Evolutionary conservation across 2,329 filamentous ascomycete species (phyloP).

Genomic region (Trichoderma sp.): DNA sequence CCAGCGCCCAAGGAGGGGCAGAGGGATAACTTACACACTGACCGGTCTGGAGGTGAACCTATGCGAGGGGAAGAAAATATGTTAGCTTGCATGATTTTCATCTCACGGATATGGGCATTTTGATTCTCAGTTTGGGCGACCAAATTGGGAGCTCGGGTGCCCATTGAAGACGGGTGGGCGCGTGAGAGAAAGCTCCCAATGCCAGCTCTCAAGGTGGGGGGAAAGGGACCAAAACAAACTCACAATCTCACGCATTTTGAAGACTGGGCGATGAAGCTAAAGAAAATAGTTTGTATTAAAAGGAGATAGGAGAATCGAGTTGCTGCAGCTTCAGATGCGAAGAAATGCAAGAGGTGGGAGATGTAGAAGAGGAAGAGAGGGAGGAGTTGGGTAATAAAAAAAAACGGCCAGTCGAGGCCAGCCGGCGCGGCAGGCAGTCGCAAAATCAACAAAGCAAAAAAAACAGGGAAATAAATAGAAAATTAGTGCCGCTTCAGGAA

Average conservation of each 20-base stretch:
- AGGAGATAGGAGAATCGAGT: conserved; percentile 13
- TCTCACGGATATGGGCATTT: background rate
- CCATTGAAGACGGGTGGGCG: conserved; percentile 6
- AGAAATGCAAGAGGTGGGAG: conserved; percentile 7
- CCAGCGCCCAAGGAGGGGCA: conserved; percentile 11
- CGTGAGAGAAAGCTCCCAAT: conserved; percentile 5
- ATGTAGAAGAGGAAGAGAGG: conserved; percentile 5
- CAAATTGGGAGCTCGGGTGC: background rate
- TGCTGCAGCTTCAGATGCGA: conserved; percentile 11
- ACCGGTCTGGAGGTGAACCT: conserved; percentile 99
- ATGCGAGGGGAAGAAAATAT: conserved; percentile 30
- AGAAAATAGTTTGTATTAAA: background rate
- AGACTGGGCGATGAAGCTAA: conserved; percentile 8
- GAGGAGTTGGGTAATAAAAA: conserved; percentile 17
- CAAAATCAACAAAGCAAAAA: conserved; percentile 17
- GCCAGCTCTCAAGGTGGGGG: background rate
- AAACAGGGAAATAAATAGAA: background rate
- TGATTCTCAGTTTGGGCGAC: background rate
- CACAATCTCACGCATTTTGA: conserved; percentile 23
- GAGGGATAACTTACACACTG: conserved; percentile 73
- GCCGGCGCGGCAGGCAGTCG: conserved; percentile 17
- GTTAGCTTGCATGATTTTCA: conserved; percentile 1
- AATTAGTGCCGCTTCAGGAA: background rate
- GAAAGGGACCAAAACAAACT: conserved; percentile 9
- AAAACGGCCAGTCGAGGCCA: conserved; percentile 16